Evolutionary conservation across 1,284 basidiomycete species (phyloP).

Genomic region (Salmacisia buchloeana): DNA sequence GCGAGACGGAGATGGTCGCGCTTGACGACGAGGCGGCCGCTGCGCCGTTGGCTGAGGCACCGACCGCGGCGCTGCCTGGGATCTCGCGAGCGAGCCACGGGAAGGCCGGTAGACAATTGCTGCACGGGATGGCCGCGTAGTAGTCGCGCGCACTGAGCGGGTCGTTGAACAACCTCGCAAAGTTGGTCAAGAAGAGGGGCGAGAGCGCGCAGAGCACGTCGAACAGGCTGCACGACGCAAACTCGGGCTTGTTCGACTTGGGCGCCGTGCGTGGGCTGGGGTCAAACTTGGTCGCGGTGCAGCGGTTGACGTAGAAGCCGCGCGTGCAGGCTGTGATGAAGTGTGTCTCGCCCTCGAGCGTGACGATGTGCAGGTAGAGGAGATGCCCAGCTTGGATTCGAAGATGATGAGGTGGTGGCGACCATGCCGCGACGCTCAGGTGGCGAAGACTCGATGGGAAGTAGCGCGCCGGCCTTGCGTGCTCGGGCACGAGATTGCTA

Average conservation of each 20-base stretch:
- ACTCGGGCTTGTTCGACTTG: conserved; percentile 15
- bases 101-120: conserved; percentile 56
- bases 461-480: conserved; percentile 33
- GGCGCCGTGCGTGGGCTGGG: conserved; percentile 26
- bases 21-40: neutral
- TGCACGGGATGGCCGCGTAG: conserved; percentile 54
- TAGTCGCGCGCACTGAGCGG: conserved; percentile 48
- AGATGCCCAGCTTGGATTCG: conserved; percentile 56
- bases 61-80: neutral
- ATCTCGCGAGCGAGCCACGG: conserved; percentile 55
- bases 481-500: conserved; percentile 48
- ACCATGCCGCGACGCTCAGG: conserved; percentile 59
- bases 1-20: neutral
- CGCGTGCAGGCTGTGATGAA: conserved; percentile 56
- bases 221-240: conserved; percentile 55
- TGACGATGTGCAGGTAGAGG: conserved; percentile 57
- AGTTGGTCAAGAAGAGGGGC: conserved; percentile 45
- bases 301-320: conserved; percentile 58
- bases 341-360: conserved; percentile 58
- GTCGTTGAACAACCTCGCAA: conserved; percentile 48
- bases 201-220: conserved; percentile 56
- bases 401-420: conserved; percentile 58
- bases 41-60: neutral
- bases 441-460: conserved; percentile 53
- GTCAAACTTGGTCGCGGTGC: conserved; percentile 46